phyloP scores from a whole-genome alignment of 148 eudicot species.

The Linanthus parryae region DNA sequence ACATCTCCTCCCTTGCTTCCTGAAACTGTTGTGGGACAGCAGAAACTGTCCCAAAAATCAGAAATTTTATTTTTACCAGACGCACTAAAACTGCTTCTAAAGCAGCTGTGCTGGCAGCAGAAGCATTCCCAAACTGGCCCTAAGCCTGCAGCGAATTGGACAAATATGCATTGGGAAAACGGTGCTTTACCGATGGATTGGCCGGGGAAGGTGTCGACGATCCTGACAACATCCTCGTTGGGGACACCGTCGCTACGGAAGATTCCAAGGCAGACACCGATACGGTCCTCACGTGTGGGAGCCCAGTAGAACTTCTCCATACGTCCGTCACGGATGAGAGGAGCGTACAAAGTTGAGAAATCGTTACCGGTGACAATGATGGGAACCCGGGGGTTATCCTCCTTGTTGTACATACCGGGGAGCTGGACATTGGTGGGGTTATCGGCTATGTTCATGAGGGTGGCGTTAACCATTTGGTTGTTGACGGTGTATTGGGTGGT shows the following conservation, averaged over 20 bases:
- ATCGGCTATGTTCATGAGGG: slow-evolving; percentile 97
- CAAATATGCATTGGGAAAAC: no score
- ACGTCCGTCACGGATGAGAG: slow-evolving; percentile 97
- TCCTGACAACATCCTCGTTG: slow-evolving; percentile 41
- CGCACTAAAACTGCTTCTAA: no score
- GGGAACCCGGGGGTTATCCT: slow-evolving; percentile 83
- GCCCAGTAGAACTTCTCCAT: slow-evolving; percentile 99
- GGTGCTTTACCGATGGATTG: slow-evolving; percentile 94
- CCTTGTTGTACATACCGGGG: slow-evolving; percentile 95
- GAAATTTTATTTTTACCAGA: no score
- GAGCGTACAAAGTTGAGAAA: slow-evolving; percentile 86
- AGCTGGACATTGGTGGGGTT: slow-evolving; percentile 91
- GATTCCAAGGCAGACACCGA: slow-evolving; percentile 78
- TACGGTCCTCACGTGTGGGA: slow-evolving; percentile 88
- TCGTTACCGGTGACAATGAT: slow-evolving; percentile 92
- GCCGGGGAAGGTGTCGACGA: slow-evolving; percentile 91
- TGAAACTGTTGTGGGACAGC: no score
- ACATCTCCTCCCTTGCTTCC: no score
- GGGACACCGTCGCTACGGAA: slow-evolving; percentile 59
- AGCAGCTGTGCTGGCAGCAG: no score
- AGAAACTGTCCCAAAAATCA: no score
- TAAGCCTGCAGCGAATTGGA: no score
- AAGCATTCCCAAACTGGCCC: no score
- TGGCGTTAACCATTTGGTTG: slow-evolving; percentile 97
- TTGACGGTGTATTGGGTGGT: slow-evolving; percentile 93